Percentiles rank a stretch among this genome's conserved stretches.
Conservation (phyloP, 1,284 basidiomycete genomes). For the Moesziomyces antarcticus region DNA sequence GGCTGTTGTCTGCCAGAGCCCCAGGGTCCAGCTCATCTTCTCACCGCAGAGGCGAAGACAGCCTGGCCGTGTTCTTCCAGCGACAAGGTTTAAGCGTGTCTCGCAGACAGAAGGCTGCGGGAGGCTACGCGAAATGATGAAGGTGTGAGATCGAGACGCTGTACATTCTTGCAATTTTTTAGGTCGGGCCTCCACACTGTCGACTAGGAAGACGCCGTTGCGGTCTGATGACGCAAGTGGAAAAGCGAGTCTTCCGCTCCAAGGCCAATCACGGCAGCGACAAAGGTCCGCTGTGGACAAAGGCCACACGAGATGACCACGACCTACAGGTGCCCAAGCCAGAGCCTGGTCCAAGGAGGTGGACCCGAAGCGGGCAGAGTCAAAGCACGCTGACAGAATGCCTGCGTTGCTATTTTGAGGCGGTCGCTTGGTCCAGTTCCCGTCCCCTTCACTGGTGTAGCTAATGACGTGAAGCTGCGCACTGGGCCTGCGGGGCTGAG, state of each 20-base stretch:
- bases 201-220: not conserved
- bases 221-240: conserved; percentile 37
- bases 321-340: not conserved
- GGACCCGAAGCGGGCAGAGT: conserved; percentile 10
- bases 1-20: not conserved
- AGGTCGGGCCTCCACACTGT: conserved; percentile 16
- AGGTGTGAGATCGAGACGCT: conserved; percentile 6
- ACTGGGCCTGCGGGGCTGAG: conserved; percentile 26
- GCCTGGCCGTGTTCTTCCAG: conserved; percentile 9
- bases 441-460: conserved; percentile 1
- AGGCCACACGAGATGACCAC: not conserved
- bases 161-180: not conserved
- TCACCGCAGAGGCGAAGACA: not conserved
- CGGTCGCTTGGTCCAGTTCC: not conserved
- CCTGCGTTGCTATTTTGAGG: conserved; percentile 21
- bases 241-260: not conserved
- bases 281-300: not conserved
- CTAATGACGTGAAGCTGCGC: conserved; percentile 42
- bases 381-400: not conserved
- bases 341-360: not conserved
- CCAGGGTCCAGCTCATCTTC: conserved; percentile 10
- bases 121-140: too few relatives aligned
- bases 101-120: not conserved
- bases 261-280: conserved; percentile 11
- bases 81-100: conserved; percentile 1